Base-by-base conservation (phyloP, 352 stramenopile species). In the Phytophthora chlamydospora region DNA sequence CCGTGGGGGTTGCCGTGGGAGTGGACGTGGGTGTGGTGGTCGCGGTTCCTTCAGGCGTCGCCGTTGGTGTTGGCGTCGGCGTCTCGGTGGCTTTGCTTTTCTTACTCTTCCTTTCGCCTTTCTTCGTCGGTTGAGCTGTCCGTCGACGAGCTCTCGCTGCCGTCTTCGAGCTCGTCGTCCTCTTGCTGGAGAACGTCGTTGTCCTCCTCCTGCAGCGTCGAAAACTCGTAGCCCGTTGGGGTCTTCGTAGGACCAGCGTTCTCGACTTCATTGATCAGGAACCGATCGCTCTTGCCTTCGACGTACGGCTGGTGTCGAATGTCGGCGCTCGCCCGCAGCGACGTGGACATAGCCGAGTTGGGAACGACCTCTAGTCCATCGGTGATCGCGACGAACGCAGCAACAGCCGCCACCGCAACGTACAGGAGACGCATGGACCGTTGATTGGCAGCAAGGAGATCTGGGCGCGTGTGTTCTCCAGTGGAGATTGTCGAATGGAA, bases 261-360 rank as follows among this genome's bases (percentile, higher is more conserved):
- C 13, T 45, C 61, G 10, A 31, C 7, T 19, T 68, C 61, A 14
- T 38, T 51, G 24, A 59, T 36, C 38, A 68, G 31, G 31, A 68
- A 55, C 5, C 61, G 44, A 12, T 64, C 53, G 13, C 46, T 45
- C 33, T 64, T 53, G 16, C 61, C 53, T 53, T 68, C 53, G 17
- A 68, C 39, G 54, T 58, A 58, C 2, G 61, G 46, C 17, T 56
- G 53, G 32, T 68, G 42, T 0, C 53, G 34, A 31, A 7, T 11
- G 4, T 64, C 61, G n/a, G 53, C 27, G 32, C 17, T 32, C 14
- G 29, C 36, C 41, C 54, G 53, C 27, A 68, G 36, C 4, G 53
- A 55, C 1, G 44, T 49, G 34, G 52, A 63, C 39, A 48, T 52
- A 17, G 43, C 62, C 43, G 62, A 66, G 41, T 62, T 51, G 3